Evolutionary conservation across 768 basidiomycete species (phyloP).

Genomic region (Xerocomus potaroensis): DNA sequence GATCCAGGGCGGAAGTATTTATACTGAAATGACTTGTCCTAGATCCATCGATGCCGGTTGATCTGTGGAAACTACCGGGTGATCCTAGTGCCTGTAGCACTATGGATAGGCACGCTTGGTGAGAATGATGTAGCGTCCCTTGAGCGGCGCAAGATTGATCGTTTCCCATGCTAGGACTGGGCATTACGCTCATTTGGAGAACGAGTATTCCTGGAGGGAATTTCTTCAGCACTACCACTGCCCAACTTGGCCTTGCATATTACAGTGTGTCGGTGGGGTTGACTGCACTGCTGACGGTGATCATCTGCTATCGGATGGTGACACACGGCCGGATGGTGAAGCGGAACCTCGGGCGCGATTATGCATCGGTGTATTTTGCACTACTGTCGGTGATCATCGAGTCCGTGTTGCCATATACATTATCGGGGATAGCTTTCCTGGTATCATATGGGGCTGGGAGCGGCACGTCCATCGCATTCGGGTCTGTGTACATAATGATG

Average conservation of each 20-base stretch:
- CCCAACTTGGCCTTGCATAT: constrained; percentile 18
- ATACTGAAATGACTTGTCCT: constrained; percentile 1
- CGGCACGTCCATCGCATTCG: constrained; percentile 10
- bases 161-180: constrained; percentile 10
- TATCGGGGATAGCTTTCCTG: constrained; percentile 23
- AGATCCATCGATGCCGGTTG: constrained; percentile 39
- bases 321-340: constrained; percentile 9
- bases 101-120: constrained; percentile 27
- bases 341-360: constrained; percentile 15
- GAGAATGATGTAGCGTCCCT: background rate
- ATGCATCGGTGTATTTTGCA: constrained; percentile 18
- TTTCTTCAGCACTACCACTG: constrained; percentile 15
- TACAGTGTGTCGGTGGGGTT: constrained; percentile 16
- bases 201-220: constrained; percentile 16
- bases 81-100: constrained; percentile 14
- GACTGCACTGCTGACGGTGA: constrained; percentile 18
- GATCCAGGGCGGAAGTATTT: background rate
- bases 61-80: constrained; percentile 26
- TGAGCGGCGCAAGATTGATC: background rate
- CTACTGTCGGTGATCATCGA: constrained; percentile 18
- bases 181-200: constrained; percentile 10
- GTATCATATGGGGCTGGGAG: constrained; percentile 19
- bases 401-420: constrained; percentile 24
- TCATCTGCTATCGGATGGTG: constrained; percentile 19
- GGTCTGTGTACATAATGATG: constrained; percentile 19